Evolutionary conservation across 2,329 filamentous ascomycete genomes (phyloP), one percentile per base, ranked within the genome.

Genomic region (Geosmithia flava): DNA sequence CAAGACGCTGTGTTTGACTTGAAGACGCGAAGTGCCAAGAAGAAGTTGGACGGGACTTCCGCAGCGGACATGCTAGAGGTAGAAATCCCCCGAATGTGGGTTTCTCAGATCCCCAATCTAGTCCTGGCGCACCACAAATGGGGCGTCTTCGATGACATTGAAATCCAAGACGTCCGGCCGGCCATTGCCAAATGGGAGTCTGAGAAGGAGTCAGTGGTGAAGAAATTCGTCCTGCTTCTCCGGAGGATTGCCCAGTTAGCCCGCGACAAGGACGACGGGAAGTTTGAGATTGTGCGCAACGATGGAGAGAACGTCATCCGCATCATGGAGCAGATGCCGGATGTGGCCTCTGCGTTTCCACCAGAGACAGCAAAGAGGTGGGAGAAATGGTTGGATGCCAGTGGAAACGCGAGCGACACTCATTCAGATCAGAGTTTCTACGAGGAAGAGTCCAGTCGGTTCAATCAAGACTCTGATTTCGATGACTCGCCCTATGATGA

Each of bases 1-100:
- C 62, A 66, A 29, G 27, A 49, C 6, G 49, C 52, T 10, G 42
- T 67, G 40, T 64, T 68, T 44, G 65, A 69, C 41, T 55, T 69
- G 54, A 69, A 69, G 53, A 68, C 67, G 6, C 61, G 66, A 16
- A 55, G 50, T 20, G 41, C 50, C 13, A 33, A 41, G 8, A 58
- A 56, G 42, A 49, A 42, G 40, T 16, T 11, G 20, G 40, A 42
- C n/a, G 10, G 10, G 11, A 3, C n/a, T 4, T 3, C 51, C 16
- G 23, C 33, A 5, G 44, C 44, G 3, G 51, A 53, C 3, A 56
- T 58, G 17, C 46, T 67, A 1, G 54, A 45, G 6, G 50, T 57
- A 11, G 59, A 68, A 44, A 53, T 68, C 16, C 64, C 62, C 2
- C 62, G 64, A 0, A 56, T 68, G 19, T 69, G 66, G 65, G 49